A percentile compares a stretch with the other conserved stretches of the same genome.
Conservation (phyloP, 805 yeast genomes). For the Dipodascus albidus region DNA sequence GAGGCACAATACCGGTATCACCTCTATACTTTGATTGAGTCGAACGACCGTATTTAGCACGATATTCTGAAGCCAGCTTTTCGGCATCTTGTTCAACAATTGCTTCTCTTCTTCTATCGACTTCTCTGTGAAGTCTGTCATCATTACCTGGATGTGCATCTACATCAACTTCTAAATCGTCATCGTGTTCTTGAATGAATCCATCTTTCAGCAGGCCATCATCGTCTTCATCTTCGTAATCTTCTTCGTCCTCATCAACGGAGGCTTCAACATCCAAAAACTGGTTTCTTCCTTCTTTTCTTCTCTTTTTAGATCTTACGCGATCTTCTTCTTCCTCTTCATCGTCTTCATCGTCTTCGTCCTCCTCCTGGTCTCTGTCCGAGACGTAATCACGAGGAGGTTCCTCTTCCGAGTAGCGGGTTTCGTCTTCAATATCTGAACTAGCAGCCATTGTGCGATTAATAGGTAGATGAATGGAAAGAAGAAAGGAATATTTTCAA, state of each 20-base stretch:
- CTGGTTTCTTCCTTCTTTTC: conserved; percentile 52
- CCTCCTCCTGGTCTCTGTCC: conserved; percentile 30
- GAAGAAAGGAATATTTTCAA: too few species aligned
- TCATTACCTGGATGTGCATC: conserved; percentile 31
- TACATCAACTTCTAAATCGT: conserved; percentile 40
- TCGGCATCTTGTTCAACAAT: conserved; percentile 93
- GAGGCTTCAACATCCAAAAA: conserved; percentile 98
- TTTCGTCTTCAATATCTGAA: not conserved
- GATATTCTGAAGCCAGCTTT: conserved; percentile 79
- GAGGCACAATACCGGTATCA: conserved; percentile 78
- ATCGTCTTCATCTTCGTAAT: conserved; percentile 90
- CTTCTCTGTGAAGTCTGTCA: conserved; percentile 81
- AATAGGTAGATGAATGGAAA: not conserved
- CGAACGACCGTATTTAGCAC: conserved; percentile 84
- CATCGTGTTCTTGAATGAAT: conserved; percentile 38
- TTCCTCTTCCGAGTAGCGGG: not conserved
- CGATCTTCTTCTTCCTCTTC: conserved; percentile 87
- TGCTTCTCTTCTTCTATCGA: conserved; percentile 63
- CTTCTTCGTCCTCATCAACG: conserved; percentile 96
- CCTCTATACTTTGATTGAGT: conserved; percentile 76
- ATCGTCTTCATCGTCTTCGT: conserved; percentile 56
- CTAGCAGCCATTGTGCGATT: not conserved
- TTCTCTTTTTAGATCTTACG: conserved; percentile 31
- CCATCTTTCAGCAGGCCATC: conserved; percentile 60
- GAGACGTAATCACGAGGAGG: conserved; percentile 1